A percentile compares a stretch with the other conserved stretches of the same genome.
These are phyloP conservation scores for Amanita pseudoporphyria DNA, from an alignment of 768 basidiomycete species.

Conservation along the genomic window DNA sequence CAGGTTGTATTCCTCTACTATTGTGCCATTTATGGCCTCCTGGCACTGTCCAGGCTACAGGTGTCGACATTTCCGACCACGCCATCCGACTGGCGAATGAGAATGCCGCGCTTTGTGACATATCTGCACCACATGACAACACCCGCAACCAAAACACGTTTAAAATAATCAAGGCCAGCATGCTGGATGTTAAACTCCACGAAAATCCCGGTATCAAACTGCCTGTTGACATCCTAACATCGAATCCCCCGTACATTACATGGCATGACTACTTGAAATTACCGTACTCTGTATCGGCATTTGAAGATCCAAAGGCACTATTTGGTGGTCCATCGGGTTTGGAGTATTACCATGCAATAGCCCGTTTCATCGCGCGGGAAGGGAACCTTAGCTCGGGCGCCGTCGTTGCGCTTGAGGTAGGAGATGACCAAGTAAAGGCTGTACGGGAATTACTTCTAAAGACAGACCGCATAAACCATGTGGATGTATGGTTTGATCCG, in stretches of 20 bases:
- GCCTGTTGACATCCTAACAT: slow-evolving; percentile 71
- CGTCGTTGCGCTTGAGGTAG: slow-evolving; percentile 72
- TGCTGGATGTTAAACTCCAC: slow-evolving; percentile 37
- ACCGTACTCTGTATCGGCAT: slow-evolving; percentile 58
- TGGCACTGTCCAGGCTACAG: slow-evolving; percentile 44
- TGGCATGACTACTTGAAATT: slow-evolving; percentile 51
- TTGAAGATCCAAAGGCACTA: slow-evolving; percentile 77
- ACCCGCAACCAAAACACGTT: slow-evolving; percentile 28
- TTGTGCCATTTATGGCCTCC: slow-evolving; percentile 57
- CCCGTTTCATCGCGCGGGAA: slow-evolving; percentile 41
- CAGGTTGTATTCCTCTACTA: slow-evolving; percentile 87
- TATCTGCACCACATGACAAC: slow-evolving; percentile 19
- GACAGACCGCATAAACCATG: slow-evolving; percentile 33
- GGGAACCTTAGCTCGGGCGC: slow-evolving; percentile 44
- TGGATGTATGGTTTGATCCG: slow-evolving; percentile 73
- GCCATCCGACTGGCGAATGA: slow-evolving; percentile 46
- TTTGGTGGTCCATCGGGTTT: slow-evolving; percentile 57
- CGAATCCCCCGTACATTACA: slow-evolving; percentile 85
- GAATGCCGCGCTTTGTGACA: slow-evolving; percentile 34
- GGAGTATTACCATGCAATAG: slow-evolving; percentile 68
- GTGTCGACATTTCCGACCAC: slow-evolving; percentile 56
- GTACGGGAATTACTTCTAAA: slow-evolving; percentile 50
- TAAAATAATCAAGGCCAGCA: slow-evolving; percentile 27
- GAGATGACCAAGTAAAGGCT: slow-evolving; percentile 54
- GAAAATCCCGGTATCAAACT: slow-evolving; percentile 22